Evolutionary conservation across 2,329 filamentous ascomycete species (phyloP).

Genomic region (Fusarium lateritium): DNA sequence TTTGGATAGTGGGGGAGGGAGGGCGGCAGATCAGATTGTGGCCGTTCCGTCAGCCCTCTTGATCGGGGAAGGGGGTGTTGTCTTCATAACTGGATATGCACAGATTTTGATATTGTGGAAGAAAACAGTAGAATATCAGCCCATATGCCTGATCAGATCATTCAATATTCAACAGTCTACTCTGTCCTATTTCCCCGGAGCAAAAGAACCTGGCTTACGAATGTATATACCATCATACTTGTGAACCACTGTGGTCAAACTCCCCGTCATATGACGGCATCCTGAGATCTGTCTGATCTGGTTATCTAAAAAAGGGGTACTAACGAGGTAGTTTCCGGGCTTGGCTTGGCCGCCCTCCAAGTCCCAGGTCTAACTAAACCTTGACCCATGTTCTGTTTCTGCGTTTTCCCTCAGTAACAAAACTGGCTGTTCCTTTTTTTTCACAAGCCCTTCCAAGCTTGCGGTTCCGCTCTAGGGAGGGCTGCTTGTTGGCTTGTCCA

Average conservation of each 20-base stretch:
- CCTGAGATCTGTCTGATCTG: slow-evolving; percentile 40
- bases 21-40: slow-evolving; percentile 39
- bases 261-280: slow-evolving; percentile 45
- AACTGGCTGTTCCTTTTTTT: neutral
- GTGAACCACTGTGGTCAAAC: slow-evolving; percentile 27
- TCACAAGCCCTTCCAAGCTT: slow-evolving; percentile 14
- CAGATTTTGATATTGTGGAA: neutral
- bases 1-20: slow-evolving; percentile 34
- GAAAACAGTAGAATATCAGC: neutral
- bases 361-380: slow-evolving; percentile 13
- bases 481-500: neutral
- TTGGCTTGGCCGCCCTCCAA: slow-evolving; percentile 13
- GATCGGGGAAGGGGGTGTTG: neutral
- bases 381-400: slow-evolving; percentile 2
- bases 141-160: too few relatives aligned
- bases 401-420: neutral
- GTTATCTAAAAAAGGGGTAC: slow-evolving; percentile 35
- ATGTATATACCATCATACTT: neutral
- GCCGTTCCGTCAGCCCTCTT: slow-evolving; percentile 27
- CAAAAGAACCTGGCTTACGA: neutral
- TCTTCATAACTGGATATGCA: neutral
- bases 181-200: neutral
- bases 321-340: slow-evolving; percentile 10
- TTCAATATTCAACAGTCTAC: neutral
- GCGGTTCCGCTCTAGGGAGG: slow-evolving; percentile 38